phyloP scores from a whole-genome alignment of 1,139 yeast species.

The Saccharomyces pastorianus region DNA sequence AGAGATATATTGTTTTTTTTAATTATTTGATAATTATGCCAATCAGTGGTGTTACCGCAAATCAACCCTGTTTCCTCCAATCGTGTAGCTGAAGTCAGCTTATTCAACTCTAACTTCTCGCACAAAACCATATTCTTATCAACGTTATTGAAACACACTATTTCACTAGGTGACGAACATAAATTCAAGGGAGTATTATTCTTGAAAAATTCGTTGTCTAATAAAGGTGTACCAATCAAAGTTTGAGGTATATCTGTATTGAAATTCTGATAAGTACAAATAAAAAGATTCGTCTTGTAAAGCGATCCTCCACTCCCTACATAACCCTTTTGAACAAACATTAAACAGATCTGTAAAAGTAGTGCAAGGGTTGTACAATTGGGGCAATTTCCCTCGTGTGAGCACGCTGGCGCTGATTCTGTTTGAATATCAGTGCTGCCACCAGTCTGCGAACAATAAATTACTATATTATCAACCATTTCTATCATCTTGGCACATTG shows the following conservation, averaged over 20 bases:
- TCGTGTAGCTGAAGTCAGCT: slow-evolving; percentile 73
- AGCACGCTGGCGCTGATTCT: slow-evolving; percentile 6
- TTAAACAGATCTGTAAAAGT: slow-evolving; percentile 16
- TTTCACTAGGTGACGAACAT: slow-evolving; percentile 29
- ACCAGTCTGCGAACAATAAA: slow-evolving; percentile 19
- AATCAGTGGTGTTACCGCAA: slow-evolving; percentile 70
- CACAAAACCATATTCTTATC: slow-evolving; percentile 62
- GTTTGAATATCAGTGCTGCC: slow-evolving; percentile 1
- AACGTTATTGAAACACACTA: slow-evolving; percentile 46
- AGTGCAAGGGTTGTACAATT: slow-evolving; percentile 16
- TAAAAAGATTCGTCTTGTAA: slow-evolving; percentile 14
- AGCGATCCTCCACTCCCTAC: slow-evolving; percentile 10
- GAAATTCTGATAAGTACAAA: slow-evolving; percentile 8
- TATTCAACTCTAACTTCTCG: slow-evolving; percentile 73
- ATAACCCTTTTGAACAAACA: slow-evolving; percentile 18
- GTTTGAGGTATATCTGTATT: slow-evolving; percentile 14
- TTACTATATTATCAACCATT: slow-evolving; percentile 20
- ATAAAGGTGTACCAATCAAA: slow-evolving; percentile 25
- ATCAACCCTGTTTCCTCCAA: slow-evolving; percentile 41
- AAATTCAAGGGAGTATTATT: slow-evolving; percentile 20
- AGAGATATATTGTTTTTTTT: slow-evolving; percentile 18
- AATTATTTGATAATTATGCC: slow-evolving; percentile 31
- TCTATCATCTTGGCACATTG: slow-evolving; percentile 29
- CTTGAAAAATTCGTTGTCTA: slow-evolving; percentile 12
- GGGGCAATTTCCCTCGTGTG: slow-evolving; percentile 9